These are phyloP conservation scores for Sarcodon aspratus DNA, from an alignment of 768 basidiomycete species.

Conservation along the genomic window DNA sequence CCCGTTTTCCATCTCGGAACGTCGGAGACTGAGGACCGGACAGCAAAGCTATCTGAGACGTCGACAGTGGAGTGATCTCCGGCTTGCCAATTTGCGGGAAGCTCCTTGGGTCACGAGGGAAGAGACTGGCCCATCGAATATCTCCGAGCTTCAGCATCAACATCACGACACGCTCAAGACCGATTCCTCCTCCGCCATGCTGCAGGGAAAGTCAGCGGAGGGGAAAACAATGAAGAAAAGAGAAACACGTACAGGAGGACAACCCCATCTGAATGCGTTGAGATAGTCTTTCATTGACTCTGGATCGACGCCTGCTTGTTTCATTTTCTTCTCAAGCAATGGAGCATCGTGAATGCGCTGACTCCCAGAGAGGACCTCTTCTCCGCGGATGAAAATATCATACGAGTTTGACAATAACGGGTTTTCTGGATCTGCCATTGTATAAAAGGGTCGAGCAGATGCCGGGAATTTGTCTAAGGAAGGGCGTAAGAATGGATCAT, in stretches of 20 bases:
- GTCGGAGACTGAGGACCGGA: conserved; percentile 18
- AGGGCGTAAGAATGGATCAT: neutral
- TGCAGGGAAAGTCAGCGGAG: neutral
- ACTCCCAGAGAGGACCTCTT: conserved; percentile 96
- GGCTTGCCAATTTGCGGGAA: conserved; percentile 26
- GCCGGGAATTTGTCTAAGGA: conserved; percentile 92
- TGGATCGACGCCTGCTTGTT: conserved; percentile 75
- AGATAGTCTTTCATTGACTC: conserved; percentile 86
- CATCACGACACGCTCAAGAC: conserved; percentile 92
- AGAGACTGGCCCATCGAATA: conserved; percentile 82
- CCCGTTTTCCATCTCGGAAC: conserved; percentile 10
- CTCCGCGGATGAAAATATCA: conserved; percentile 99
- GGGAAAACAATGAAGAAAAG: neutral
- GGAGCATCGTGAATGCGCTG: conserved; percentile 91
- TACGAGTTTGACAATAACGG: conserved; percentile 95
- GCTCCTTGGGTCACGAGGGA: conserved; percentile 94
- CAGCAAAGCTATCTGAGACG: conserved; percentile 14
- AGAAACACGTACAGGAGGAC: conserved; percentile 40
- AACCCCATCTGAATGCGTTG: conserved; percentile 90
- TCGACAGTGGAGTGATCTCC: conserved; percentile 10
- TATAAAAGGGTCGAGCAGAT: conserved; percentile 93
- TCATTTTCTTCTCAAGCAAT: conserved; percentile 79
- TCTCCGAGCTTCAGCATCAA: conserved; percentile 94
- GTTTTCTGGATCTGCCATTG: conserved; percentile 93
- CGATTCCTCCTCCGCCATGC: conserved; percentile 95